Evolutionary conservation across 768 basidiomycete species (phyloP).

Genomic region (Tulasnella sp.): DNA sequence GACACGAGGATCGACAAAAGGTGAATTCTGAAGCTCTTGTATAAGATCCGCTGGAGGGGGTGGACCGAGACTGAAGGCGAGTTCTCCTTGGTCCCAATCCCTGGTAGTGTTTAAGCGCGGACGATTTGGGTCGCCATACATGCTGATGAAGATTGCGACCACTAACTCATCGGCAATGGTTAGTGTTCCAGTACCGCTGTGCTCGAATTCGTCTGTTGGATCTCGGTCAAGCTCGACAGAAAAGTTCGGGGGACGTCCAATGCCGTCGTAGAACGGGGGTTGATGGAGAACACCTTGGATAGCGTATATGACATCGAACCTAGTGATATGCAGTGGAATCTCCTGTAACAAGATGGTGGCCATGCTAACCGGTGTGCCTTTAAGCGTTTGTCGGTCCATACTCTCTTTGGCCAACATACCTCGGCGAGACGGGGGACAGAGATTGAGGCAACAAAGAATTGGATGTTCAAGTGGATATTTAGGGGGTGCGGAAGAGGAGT

Average conservation of each 20-base stretch:
- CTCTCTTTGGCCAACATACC: neutral
- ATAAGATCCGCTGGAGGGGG: neutral
- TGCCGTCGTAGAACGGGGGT: neutral
- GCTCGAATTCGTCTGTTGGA: neutral
- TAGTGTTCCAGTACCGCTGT: slow-evolving; percentile 22
- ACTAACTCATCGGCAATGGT: slow-evolving; percentile 5
- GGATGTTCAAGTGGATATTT: neutral
- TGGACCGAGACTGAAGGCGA: neutral
- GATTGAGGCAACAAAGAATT: neutral
- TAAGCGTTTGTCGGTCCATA: neutral
- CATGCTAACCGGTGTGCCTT: neutral
- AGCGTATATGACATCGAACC: neutral
- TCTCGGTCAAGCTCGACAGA: neutral
- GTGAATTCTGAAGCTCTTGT: neutral
- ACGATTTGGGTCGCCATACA: slow-evolving; percentile 20
- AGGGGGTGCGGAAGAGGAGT: no score
- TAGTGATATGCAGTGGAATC: neutral
- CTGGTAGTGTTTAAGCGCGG: neutral
- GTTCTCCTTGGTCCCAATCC: neutral
- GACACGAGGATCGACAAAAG: slow-evolving; percentile 26
- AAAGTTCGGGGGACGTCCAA: neutral
- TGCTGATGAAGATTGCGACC: slow-evolving; percentile 13
- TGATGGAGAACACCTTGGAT: slow-evolving; percentile 3
- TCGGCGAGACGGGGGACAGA: neutral
- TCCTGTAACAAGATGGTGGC: neutral